Conservation (phyloP, 23 red algal genomes). For the Gracilaria gracilis region DNA sequence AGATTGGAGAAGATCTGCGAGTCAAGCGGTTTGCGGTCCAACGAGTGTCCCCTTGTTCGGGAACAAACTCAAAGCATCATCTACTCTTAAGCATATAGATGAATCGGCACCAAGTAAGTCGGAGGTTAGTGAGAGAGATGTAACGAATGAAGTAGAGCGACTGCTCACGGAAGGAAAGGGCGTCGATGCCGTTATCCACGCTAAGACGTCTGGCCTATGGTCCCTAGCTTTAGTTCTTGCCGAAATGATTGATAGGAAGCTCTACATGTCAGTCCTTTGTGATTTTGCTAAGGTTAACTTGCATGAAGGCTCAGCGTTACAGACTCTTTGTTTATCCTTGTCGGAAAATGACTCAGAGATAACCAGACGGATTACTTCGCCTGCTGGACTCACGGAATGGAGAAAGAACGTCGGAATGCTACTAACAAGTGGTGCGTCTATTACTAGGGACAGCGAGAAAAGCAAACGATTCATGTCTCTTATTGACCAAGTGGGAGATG, state of each 20-base stretch:
- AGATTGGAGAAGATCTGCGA: conserved; percentile 58
- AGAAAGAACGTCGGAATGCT: conserved; percentile 58
- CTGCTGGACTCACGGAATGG: conserved; percentile 47
- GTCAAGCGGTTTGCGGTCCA: conserved; percentile 38
- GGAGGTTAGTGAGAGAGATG: not conserved
- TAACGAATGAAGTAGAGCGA: conserved; percentile 47
- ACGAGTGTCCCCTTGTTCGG: conserved; percentile 50
- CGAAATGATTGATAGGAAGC: conserved; percentile 13
- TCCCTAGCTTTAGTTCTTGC: conserved; percentile 50
- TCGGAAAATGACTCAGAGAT: conserved; percentile 64
- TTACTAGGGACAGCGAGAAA: not conserved
- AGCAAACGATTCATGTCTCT: conserved; percentile 20
- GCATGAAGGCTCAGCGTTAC: conserved; percentile 50
- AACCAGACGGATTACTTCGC: conserved; percentile 30
- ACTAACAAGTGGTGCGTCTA: conserved; percentile 20
- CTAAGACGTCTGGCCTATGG: conserved; percentile 44
- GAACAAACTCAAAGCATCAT: not conserved
- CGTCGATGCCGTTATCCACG: conserved; percentile 29
- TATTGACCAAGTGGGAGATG: conserved; percentile 63
- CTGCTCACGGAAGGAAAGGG: conserved; percentile 45
- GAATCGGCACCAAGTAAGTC: not conserved
- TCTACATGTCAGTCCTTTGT: conserved; percentile 32
- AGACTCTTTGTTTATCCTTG: conserved; percentile 59
- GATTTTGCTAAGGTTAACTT: conserved; percentile 41
- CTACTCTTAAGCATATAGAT: conserved; percentile 7